These are phyloP conservation scores for Stachybotrys chartarum DNA, from an alignment of 2,329 filamentous ascomycete genomes.

Conservation along the genomic window DNA sequence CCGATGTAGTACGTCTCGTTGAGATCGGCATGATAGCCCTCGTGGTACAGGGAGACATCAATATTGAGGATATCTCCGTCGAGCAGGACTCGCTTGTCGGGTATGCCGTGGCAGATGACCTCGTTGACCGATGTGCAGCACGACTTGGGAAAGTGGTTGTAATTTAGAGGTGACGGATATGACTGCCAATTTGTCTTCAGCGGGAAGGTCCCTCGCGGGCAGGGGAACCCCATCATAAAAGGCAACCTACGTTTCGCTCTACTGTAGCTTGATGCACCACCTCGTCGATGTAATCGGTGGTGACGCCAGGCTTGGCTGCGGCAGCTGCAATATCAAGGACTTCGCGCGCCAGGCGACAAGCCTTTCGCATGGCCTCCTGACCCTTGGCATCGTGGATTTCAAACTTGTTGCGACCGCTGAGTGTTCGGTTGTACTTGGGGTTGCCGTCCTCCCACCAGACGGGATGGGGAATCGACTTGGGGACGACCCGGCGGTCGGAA, in stretches of 20 bases:
- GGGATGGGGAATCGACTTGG: slow-evolving; percentile 72
- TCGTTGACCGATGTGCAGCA: slow-evolving; percentile 96
- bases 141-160: slow-evolving; percentile 94
- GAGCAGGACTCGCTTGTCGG: slow-evolving; percentile 76
- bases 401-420: slow-evolving; percentile 71
- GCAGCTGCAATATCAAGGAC: slow-evolving; percentile 87
- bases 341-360: slow-evolving; percentile 79
- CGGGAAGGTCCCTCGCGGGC: not conserved
- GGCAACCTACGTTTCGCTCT: slow-evolving; percentile 66
- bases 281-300: slow-evolving; percentile 91
- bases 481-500: slow-evolving; percentile 64
- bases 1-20: slow-evolving; percentile 99
- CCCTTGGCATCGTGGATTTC: slow-evolving; percentile 73
- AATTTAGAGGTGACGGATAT: slow-evolving; percentile 92
- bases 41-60: slow-evolving; percentile 89
- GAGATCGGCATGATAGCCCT: slow-evolving; percentile 89
- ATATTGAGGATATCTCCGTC: slow-evolving; percentile 98
- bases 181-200: slow-evolving; percentile 45
- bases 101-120: slow-evolving; percentile 97
- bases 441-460: slow-evolving; percentile 86
- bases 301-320: slow-evolving; percentile 81
- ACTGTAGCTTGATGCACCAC: slow-evolving; percentile 92
- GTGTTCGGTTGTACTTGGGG: slow-evolving; percentile 50
- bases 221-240: not conserved
- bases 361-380: slow-evolving; percentile 86